Conservation (phyloP, 768 basidiomycete species). For the Tulasnella sp. region DNA sequence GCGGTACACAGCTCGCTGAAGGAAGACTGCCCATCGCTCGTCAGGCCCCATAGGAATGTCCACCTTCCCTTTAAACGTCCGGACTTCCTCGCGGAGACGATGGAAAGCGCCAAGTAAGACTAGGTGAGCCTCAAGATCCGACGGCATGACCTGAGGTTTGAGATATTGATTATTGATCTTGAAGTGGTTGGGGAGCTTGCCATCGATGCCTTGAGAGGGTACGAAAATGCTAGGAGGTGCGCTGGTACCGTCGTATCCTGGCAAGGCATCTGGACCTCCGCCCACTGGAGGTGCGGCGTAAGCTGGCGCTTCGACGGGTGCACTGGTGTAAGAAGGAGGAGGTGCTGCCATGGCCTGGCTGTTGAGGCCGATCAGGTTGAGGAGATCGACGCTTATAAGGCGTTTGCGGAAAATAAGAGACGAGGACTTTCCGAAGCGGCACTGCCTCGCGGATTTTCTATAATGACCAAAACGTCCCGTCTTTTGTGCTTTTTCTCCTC, state of each 20-base stretch:
- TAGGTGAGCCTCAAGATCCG: constrained; percentile 22
- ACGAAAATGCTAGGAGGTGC: not conserved
- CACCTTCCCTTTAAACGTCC: not conserved
- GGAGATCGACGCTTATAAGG: not conserved
- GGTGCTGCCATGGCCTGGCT: not conserved
- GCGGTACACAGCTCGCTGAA: constrained; percentile 22
- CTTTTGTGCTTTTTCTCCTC: too few relatives aligned
- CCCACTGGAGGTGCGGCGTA: not conserved
- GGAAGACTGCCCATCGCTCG: constrained; percentile 23
- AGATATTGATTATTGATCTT: not conserved
- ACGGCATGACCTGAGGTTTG: constrained; percentile 7
- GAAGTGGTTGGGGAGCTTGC: not conserved
- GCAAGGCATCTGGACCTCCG: not conserved
- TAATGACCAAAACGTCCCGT: too few relatives aligned
- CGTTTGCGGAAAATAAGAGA: not conserved
- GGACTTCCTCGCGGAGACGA: constrained; percentile 15
- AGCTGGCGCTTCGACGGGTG: not conserved
- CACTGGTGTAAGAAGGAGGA: not conserved
- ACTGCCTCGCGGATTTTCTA: not conserved
- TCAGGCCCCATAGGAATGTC: constrained; percentile 13
- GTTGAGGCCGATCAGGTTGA: too few relatives aligned
- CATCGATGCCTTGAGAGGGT: not conserved
- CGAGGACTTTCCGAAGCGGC: not conserved
- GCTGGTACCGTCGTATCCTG: not conserved
- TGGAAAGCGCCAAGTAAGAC: constrained; percentile 25